phyloP scores from a whole-genome alignment of 2,329 filamentous ascomycete species.

The Zalaria sp. region DNA sequence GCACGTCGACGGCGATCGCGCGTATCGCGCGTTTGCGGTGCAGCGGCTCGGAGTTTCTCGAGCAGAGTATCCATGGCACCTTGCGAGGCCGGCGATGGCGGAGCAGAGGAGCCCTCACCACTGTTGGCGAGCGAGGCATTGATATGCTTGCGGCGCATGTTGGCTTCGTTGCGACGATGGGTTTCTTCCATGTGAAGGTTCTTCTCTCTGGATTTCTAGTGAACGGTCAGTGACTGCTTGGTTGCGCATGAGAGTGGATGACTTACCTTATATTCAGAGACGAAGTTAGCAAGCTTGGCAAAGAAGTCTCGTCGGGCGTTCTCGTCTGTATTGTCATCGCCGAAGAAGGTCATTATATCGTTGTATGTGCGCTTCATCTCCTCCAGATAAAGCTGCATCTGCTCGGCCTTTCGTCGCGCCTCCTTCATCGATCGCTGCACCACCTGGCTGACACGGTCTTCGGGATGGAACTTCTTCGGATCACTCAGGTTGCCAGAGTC shows the following conservation, averaged over 20 bases:
- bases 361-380: slow-evolving; percentile 86
- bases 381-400: slow-evolving; percentile 84
- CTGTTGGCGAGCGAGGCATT: slow-evolving; percentile 38
- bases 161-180: slow-evolving; percentile 72
- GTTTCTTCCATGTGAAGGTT: slow-evolving; percentile 73
- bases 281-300: slow-evolving; percentile 76
- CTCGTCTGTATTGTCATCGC: slow-evolving; percentile 83
- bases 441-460: slow-evolving; percentile 84
- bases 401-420: slow-evolving; percentile 84
- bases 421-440: slow-evolving; percentile 95
- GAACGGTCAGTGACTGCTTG: slow-evolving; percentile 1
- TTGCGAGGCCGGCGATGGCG: slow-evolving; percentile 46
- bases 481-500: slow-evolving; percentile 92
- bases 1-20: slow-evolving; percentile 77
- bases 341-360: slow-evolving; percentile 93
- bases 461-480: slow-evolving; percentile 93
- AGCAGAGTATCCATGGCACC: slow-evolving; percentile 94
- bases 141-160: slow-evolving; percentile 76
- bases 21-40: slow-evolving; percentile 77
- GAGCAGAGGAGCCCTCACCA: slow-evolving; percentile 25
- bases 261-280: slow-evolving; percentile 74
- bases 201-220: slow-evolving; percentile 76
- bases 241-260: not conserved
- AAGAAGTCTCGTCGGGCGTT: slow-evolving; percentile 94
- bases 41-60: slow-evolving; percentile 86